Evolutionary conservation across 208 protist species (phyloP).

Genomic region (Trypanosoma conorhini): DNA sequence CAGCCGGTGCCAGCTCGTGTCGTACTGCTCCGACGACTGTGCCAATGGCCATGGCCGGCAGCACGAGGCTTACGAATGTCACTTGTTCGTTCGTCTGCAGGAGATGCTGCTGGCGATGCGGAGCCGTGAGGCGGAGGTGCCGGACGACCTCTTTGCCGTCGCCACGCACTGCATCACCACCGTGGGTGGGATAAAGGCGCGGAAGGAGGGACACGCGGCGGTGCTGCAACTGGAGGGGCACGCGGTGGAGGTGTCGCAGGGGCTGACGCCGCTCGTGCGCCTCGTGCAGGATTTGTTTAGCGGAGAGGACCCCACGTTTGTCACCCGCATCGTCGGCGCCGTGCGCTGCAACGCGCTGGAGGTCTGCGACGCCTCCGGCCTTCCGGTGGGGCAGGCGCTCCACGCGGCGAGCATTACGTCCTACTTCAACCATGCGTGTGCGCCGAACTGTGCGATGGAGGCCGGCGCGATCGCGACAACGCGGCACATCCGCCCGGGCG

Average conservation of each 20-base stretch:
- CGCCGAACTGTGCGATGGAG: slow-evolving; percentile 77
- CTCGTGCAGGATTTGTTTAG: slow-evolving; percentile 49
- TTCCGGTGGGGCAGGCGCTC: slow-evolving; percentile 79
- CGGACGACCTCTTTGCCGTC: slow-evolving; percentile 67
- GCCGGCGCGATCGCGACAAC: slow-evolving; percentile 63
- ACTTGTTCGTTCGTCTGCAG: slow-evolving; percentile 41
- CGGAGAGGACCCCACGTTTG: slow-evolving; percentile 24
- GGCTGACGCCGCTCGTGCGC: slow-evolving; percentile 46
- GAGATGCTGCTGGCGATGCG: slow-evolving; percentile 39
- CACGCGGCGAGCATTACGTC: slow-evolving; percentile 49
- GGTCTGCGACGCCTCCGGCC: slow-evolving; percentile 54
- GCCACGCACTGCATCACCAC: slow-evolving; percentile 79
- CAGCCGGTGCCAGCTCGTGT: slow-evolving; percentile 41
- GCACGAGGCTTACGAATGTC: slow-evolving; percentile 75
- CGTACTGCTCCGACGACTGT: slow-evolving; percentile 68
- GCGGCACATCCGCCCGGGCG: slow-evolving; percentile 43
- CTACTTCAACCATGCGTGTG: slow-evolving; percentile 87
- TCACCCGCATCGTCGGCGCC: slow-evolving; percentile 58
- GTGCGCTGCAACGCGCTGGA: slow-evolving; percentile 85
- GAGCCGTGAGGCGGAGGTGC: slow-evolving; percentile 22
- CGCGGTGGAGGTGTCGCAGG: slow-evolving; percentile 56
- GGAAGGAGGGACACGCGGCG: slow-evolving; percentile 40
- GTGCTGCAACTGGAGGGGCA: slow-evolving; percentile 59
- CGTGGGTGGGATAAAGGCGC: slow-evolving; percentile 38
- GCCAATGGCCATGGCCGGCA: slow-evolving; percentile 35